Evolutionary conservation across 2,329 filamentous ascomycete species (phyloP).

Genomic region (Dactylellina haptotyla): DNA sequence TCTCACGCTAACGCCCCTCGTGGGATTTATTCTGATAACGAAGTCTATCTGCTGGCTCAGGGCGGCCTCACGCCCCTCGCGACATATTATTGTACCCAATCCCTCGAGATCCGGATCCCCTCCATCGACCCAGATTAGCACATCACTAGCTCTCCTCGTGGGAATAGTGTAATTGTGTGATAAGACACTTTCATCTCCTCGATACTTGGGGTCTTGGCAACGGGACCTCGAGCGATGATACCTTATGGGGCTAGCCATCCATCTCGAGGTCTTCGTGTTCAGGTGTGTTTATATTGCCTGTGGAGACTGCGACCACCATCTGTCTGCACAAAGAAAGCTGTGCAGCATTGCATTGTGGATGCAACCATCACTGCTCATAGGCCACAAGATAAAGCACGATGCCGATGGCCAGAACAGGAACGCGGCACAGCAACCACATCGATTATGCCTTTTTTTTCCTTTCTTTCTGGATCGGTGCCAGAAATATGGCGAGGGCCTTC

Average conservation of each 20-base stretch:
- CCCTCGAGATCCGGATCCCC: neutral
- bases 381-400: conserved; percentile 20
- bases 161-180: conserved; percentile 14
- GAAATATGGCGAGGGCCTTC: neutral
- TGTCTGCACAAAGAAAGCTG: conserved; percentile 20
- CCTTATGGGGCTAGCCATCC: conserved; percentile 34
- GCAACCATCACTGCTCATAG: conserved; percentile 18
- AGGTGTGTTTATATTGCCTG: conserved; percentile 20
- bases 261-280: conserved; percentile 5
- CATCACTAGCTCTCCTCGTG: conserved; percentile 6
- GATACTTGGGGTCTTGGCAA: conserved; percentile 36
- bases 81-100: neutral
- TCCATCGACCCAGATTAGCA: neutral
- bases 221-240: conserved; percentile 36
- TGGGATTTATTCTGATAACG: conserved; percentile 9
- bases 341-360: conserved; percentile 37
- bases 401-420: conserved; percentile 27
- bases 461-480: neutral
- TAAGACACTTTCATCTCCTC: conserved; percentile 28
- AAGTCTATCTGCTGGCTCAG: no score
- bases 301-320: conserved; percentile 45
- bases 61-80: neutral
- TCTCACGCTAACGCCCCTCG: neutral
- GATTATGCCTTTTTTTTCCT: conserved; percentile 34
- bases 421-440: conserved; percentile 34